phyloP scores from a whole-genome alignment of 148 eudicot species.

The Rheum nobile region DNA sequence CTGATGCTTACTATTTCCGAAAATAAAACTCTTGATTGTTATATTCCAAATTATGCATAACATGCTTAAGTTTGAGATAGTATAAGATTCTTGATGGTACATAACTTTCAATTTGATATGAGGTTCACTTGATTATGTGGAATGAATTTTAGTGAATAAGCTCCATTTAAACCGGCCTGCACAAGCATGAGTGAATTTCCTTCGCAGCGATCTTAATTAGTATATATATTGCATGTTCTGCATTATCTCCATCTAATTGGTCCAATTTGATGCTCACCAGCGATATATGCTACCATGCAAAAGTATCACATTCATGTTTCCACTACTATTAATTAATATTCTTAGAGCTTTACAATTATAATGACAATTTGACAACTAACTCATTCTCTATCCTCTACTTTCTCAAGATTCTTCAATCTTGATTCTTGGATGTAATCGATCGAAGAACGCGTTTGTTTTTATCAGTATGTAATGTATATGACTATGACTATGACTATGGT shows the following conservation, averaged over 20 bases:
- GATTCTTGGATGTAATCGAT: no score
- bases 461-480: no score
- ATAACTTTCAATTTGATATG: background rate
- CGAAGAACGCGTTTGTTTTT: no score
- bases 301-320: slow-evolving; percentile 3
- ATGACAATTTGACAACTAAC: background rate
- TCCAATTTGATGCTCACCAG: background rate
- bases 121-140: background rate
- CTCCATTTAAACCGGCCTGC: background rate
- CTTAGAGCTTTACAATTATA: background rate
- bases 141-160: background rate
- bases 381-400: background rate
- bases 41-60: background rate
- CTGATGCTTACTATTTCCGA: background rate
- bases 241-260: background rate
- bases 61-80: background rate
- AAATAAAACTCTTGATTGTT: background rate
- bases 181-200: background rate
- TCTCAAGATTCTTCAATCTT: background rate
- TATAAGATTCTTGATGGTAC: background rate
- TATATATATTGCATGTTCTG: background rate
- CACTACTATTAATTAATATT: background rate
- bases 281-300: background rate
- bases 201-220: background rate
- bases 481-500: no score